phyloP scores from a whole-genome alignment of 805 yeast genomes.

The Hemisphaericaspora nanyangensis region DNA sequence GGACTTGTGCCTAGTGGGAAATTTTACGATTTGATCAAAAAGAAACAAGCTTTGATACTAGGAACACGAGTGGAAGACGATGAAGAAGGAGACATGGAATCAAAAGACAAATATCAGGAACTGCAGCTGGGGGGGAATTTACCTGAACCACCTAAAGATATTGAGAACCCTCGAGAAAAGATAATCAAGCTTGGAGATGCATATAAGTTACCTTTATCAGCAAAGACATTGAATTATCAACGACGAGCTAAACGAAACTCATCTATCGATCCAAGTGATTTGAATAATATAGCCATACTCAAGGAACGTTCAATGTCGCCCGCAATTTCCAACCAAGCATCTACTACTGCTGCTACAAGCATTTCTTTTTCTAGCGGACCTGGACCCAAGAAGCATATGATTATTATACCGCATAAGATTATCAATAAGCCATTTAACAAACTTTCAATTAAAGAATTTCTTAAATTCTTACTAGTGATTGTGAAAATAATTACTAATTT shows the following conservation, averaged over 20 bases:
- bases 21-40: slow-evolving; percentile 27
- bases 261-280: slow-evolving; percentile 8
- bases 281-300: slow-evolving; percentile 7
- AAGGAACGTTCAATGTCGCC: slow-evolving; percentile 4
- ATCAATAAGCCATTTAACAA: slow-evolving; percentile 37
- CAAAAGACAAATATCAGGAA: slow-evolving; percentile 4
- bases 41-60: slow-evolving; percentile 27
- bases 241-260: slow-evolving; percentile 12
- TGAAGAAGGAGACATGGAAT: slow-evolving; percentile 10
- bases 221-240: slow-evolving; percentile 26
- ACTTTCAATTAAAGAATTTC: slow-evolving; percentile 33
- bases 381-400: slow-evolving; percentile 8
- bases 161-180: slow-evolving; percentile 14
- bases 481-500: slow-evolving; percentile 37
- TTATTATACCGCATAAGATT: slow-evolving; percentile 40
- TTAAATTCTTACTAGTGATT: slow-evolving; percentile 31
- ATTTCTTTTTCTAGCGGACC: not conserved
- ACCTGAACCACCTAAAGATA: slow-evolving; percentile 9
- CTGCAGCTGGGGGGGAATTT: not conserved
- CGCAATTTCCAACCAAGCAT: too few species aligned
- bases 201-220: slow-evolving; percentile 23
- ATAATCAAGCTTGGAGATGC: slow-evolving; percentile 29
- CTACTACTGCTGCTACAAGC: not conserved
- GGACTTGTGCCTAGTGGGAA: slow-evolving; percentile 19
- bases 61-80: slow-evolving; percentile 15